Evolutionary conservation across 495 filamentous ascomycete genomes (phyloP).

Genomic region (Collariella sp.): DNA sequence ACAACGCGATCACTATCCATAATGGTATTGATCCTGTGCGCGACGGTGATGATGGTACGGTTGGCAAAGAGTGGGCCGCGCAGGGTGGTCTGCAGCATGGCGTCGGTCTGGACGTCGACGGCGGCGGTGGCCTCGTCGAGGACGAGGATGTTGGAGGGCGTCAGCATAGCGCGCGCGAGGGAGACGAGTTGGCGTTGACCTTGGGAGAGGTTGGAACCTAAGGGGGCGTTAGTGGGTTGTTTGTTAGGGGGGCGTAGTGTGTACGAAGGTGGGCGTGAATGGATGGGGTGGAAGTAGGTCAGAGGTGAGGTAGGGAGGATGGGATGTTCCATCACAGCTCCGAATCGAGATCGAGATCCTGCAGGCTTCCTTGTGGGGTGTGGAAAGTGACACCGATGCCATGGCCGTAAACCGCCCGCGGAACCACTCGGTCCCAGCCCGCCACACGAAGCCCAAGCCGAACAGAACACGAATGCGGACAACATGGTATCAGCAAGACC

Average conservation of each 20-base stretch:
- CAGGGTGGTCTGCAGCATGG: conserved; percentile 63
- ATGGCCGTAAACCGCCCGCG: not conserved
- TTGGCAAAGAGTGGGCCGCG: conserved; percentile 64
- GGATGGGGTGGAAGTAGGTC: not conserved
- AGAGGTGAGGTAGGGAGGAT: not conserved
- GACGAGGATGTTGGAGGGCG: conserved; percentile 93
- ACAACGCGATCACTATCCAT: conserved; percentile 86
- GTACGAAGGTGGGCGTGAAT: conserved; percentile 11
- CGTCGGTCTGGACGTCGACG: conserved; percentile 91
- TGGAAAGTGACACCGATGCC: not conserved
- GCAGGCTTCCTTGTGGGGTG: not conserved
- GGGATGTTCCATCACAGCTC: not conserved
- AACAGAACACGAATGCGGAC: not conserved
- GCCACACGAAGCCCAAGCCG: no score
- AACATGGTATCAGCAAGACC: not conserved
- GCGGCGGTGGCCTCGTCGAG: conserved; percentile 96
- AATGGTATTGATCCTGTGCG: conserved; percentile 95
- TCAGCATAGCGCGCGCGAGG: conserved; percentile 84
- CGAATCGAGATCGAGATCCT: not conserved
- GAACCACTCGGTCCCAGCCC: conserved; percentile 2
- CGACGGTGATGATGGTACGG: conserved; percentile 95
- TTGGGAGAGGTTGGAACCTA: conserved; percentile 70
- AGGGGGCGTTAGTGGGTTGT: conserved; percentile 5
- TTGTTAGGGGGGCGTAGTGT: not conserved
- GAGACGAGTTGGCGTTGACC: conserved; percentile 90